These are phyloP conservation scores for Sphaerobolus stellatus DNA, from an alignment of 1,284 basidiomycete genomes.

Conservation along the genomic window DNA sequence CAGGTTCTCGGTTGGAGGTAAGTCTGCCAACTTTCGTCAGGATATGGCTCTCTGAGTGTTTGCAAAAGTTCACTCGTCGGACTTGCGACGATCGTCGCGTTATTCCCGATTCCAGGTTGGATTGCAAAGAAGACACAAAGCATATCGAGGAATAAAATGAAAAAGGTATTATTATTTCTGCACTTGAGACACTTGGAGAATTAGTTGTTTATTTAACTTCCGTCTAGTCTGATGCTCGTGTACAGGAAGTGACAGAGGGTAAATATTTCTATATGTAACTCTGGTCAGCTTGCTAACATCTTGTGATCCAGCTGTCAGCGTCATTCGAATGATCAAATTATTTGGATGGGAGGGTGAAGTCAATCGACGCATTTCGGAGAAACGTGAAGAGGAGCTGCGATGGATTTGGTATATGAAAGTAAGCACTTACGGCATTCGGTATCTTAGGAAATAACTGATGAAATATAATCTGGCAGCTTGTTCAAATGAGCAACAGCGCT, in stretches of 20 bases:
- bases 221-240: constrained; percentile 17
- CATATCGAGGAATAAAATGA: constrained; percentile 26
- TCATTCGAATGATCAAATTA: constrained; percentile 21
- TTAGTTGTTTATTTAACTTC: background rate
- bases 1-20: constrained; percentile 48
- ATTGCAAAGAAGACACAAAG: constrained; percentile 22
- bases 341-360: constrained; percentile 17
- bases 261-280: background rate
- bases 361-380: constrained; percentile 11
- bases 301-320: constrained; percentile 14
- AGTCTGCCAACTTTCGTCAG: constrained; percentile 11
- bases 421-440: too few species aligned
- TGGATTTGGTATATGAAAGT: too few species aligned
- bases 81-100: constrained; percentile 36
- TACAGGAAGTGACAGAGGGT: constrained; percentile 18
- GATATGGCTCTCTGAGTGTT: constrained; percentile 42
- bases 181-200: background rate
- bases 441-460: too few species aligned
- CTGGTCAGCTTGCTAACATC: background rate
- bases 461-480: too few species aligned
- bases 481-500: too few species aligned
- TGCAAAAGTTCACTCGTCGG: constrained; percentile 48
- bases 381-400: constrained; percentile 19
- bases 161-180: constrained; percentile 16
- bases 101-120: constrained; percentile 38